Percentiles rank a stretch among this genome's conserved stretches.
Evolutionary conservation across 345 rosid genomes (phyloP).

Genomic region (Fremontodendron californicum): DNA sequence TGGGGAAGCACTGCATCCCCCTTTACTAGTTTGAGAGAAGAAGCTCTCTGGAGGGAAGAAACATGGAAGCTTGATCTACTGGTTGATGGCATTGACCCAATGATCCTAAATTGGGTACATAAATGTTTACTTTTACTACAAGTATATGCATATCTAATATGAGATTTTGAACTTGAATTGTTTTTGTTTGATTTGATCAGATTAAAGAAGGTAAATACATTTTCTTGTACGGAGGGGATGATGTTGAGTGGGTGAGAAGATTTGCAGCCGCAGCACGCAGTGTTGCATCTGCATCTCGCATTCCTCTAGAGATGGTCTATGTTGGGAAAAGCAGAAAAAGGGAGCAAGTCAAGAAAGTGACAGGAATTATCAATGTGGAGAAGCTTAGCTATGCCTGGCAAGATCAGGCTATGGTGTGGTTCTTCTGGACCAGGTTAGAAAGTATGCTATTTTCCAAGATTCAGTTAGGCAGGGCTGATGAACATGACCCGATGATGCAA

Average conservation of each 20-base stretch:
- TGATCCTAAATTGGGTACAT: constrained; percentile 42
- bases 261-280: constrained; percentile 53
- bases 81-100: constrained; percentile 68
- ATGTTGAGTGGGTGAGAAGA: constrained; percentile 72
- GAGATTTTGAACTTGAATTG: neutral
- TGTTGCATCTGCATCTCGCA: constrained; percentile 47
- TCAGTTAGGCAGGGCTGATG: constrained; percentile 66
- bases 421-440: constrained; percentile 88
- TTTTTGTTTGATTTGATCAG: constrained; percentile 33
- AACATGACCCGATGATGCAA: constrained; percentile 49
- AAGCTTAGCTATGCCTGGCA: constrained; percentile 58
- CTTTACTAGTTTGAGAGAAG: constrained; percentile 73
- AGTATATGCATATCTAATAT: neutral
- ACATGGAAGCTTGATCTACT: constrained; percentile 78
- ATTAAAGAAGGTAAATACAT: constrained; percentile 70
- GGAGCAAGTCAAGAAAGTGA: constrained; percentile 50
- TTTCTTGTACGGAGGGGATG: constrained; percentile 79
- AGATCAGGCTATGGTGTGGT: constrained; percentile 74
- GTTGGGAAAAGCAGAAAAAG: constrained; percentile 71
- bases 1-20: constrained; percentile 96
- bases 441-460: constrained; percentile 90
- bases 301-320: constrained; percentile 75
- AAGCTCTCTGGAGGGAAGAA: constrained; percentile 76
- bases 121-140: neutral
- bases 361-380: constrained; percentile 34